Base-by-base conservation (phyloP, 2,329 filamentous ascomycete genomes). In the Plenodomus lindquistii region DNA sequence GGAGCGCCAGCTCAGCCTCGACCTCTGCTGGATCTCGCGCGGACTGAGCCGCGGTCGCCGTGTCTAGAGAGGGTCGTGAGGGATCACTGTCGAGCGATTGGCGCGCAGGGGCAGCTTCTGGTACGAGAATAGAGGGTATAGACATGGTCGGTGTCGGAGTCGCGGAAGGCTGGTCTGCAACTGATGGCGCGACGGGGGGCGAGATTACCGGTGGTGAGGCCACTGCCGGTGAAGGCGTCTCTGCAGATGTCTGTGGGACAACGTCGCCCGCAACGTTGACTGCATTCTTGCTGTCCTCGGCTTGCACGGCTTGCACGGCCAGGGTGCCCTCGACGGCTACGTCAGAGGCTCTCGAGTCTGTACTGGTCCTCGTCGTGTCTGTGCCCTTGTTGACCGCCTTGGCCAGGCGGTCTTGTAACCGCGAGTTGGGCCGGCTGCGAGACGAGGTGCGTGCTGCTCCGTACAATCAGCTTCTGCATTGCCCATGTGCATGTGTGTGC, bases 401-500 rank as follows among this genome's bases (percentile, higher is more conserved):
- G 22, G 93, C 93, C 51, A 99, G 80, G 53, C 91, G 83, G 69
- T 96, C 92, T 68, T 97, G 92, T 37, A 99, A 78, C 43, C 91
- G 85, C 62, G 95, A 91, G 73, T 91, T 94, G 52, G 82, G 77
- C 57, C 84, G 82, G 54, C 79, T 83, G 36, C 81, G 84, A 4
- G 87, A 87, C 18, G 86, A 81, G 56, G 79, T 84, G 65, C 87
- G 82, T 42, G 87, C 85, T 45, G 81, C 73, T 51, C 79, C 80
- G 40, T 16, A 35, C 17, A 34, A 50, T 70, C 52, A 70, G 65
- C 60, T 16, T 47, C 40, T 37, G 38, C 9, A n/a, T 19, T 19
- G 37, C 41, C n/a, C n/a, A n/a, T n/a, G 24, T 46, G 17, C 41
- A 17, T 24, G 22, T 20, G 39, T 36, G 6, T 20, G n/a, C n/a